These are phyloP conservation scores for Trichoderma koningiopsis DNA, from an alignment of 2,329 filamentous ascomycete species.

Conservation along the genomic window DNA sequence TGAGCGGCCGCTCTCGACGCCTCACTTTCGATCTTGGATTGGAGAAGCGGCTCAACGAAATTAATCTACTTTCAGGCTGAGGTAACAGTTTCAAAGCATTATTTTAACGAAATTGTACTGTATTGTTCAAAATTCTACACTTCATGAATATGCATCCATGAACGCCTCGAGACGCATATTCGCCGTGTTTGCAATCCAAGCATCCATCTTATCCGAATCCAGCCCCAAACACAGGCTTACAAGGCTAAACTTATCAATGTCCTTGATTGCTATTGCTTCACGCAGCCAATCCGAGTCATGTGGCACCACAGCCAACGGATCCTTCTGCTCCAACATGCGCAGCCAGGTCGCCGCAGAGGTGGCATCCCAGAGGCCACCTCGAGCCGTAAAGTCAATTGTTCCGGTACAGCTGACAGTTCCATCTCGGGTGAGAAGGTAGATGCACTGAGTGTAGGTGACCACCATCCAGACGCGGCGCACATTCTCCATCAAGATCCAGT, in stretches of 20 bases:
- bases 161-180: neutral
- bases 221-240: constrained; percentile 14
- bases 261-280: neutral
- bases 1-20: constrained; percentile 4
- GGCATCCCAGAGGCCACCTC: constrained; percentile 35
- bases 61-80: neutral
- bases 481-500: constrained; percentile 36
- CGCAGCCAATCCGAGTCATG: constrained; percentile 8
- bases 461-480: constrained; percentile 34
- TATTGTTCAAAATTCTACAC: neutral
- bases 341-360: constrained; percentile 33
- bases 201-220: constrained; percentile 21
- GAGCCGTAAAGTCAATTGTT: constrained; percentile 31
- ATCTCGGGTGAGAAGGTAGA: constrained; percentile 29
- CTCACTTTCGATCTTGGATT: neutral
- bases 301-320: constrained; percentile 22
- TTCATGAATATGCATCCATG: neutral
- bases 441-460: constrained; percentile 26
- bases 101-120: neutral
- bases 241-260: constrained; percentile 23
- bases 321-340: constrained; percentile 11
- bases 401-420: constrained; percentile 29
- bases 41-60: neutral
- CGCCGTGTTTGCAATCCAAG: constrained; percentile 16
- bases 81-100: neutral